These are phyloP conservation scores for Austroboletus eburneus DNA, from an alignment of 768 basidiomycete genomes.

Conservation along the genomic window DNA sequence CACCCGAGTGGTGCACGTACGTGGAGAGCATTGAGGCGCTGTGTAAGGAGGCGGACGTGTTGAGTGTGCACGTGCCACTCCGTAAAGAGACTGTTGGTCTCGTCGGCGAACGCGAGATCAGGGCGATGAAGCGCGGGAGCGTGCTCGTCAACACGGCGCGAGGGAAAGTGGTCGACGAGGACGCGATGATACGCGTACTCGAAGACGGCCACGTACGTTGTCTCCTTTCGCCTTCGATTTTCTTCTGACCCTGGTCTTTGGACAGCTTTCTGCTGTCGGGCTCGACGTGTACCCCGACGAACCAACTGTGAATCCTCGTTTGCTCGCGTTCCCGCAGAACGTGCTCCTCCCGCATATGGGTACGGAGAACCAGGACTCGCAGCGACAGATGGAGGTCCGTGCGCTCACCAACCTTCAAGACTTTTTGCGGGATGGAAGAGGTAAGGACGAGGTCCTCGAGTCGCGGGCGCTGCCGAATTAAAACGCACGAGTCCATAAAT, in stretches of 20 bases:
- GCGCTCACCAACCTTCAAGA: constrained; percentile 74
- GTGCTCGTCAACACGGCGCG: constrained; percentile 85
- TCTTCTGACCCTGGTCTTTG: too few relatives aligned
- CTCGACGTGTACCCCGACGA: constrained; percentile 87
- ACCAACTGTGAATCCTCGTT: constrained; percentile 71
- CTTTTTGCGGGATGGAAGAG: constrained; percentile 59
- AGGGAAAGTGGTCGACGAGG: constrained; percentile 89
- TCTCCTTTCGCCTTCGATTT: not conserved
- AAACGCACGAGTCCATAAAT: too few relatives aligned
- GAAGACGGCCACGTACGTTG: constrained; percentile 80
- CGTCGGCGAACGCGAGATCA: constrained; percentile 72
- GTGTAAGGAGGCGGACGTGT: constrained; percentile 68
- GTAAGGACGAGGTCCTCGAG: constrained; percentile 40
- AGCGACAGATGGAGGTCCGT: constrained; percentile 80
- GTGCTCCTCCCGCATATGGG: constrained; percentile 92
- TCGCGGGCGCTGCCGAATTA: too few relatives aligned
- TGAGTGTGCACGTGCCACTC: constrained; percentile 84
- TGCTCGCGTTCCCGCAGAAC: constrained; percentile 79
- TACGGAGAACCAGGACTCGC: constrained; percentile 78
- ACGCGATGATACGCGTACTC: constrained; percentile 78
- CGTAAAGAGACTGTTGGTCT: constrained; percentile 67
- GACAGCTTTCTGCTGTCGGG: constrained; percentile 44
- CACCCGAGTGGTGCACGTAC: constrained; percentile 76
- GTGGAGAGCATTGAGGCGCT: constrained; percentile 61
- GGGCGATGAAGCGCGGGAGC: constrained; percentile 70